Conservation (phyloP, 2,329 filamentous ascomycete species). For the Emericellopsis cladophorae region DNA sequence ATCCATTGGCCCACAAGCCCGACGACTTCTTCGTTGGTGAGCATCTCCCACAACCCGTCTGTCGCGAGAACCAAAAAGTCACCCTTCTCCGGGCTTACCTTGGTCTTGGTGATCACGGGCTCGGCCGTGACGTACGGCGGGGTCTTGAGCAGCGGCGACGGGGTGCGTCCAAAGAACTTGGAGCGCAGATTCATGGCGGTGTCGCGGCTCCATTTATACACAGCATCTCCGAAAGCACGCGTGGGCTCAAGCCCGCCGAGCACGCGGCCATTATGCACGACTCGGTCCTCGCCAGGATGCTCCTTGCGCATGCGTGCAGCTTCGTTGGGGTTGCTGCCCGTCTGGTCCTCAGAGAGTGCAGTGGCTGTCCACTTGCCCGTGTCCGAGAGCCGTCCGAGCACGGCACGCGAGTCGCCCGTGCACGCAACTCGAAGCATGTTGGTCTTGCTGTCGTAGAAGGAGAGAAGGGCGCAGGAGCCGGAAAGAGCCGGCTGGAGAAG, state of each 20-base stretch:
- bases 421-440: conserved; percentile 88
- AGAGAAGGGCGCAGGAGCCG: conserved; percentile 91
- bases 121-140: conserved; percentile 97
- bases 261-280: conserved; percentile 80
- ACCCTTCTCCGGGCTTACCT: conserved; percentile 76
- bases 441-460: conserved; percentile 84
- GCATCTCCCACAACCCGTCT: conserved; percentile 97
- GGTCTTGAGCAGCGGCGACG: conserved; percentile 68
- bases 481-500: conserved; percentile 85
- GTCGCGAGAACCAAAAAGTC: conserved; percentile 96
- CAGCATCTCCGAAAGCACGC: conserved; percentile 88
- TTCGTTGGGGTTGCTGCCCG: conserved; percentile 78
- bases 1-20: conserved; percentile 96
- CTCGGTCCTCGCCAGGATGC: conserved; percentile 81
- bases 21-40: conserved; percentile 96
- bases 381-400: conserved; percentile 64
- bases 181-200: conserved; percentile 71
- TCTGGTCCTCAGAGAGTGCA: conserved; percentile 84
- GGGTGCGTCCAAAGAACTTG: conserved; percentile 77
- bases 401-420: conserved; percentile 90
- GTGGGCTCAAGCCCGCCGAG: conserved; percentile 86
- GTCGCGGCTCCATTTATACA: conserved; percentile 90
- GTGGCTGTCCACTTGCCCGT: conserved; percentile 90
- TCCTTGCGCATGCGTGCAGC: conserved; percentile 69
- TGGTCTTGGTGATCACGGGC: conserved; percentile 84